Conservation (phyloP, 1,139 yeast species). For the Kurtzmaniella quercitrusa region DNA sequence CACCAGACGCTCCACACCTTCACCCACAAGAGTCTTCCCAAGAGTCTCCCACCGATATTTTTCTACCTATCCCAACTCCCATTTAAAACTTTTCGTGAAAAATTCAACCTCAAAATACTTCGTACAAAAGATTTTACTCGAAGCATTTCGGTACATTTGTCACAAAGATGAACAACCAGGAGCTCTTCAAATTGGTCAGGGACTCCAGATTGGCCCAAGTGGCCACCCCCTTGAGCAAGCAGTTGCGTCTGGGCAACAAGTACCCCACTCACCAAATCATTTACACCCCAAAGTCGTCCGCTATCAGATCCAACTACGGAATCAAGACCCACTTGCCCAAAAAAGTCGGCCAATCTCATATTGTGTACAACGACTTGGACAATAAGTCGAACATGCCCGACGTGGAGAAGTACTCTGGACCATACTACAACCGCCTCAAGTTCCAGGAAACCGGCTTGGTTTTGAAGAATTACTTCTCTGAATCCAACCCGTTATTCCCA, state of each 20-base stretch:
- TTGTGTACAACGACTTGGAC: slow-evolving; percentile 43
- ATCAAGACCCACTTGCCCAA: slow-evolving; percentile 42
- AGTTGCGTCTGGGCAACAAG: slow-evolving; percentile 26
- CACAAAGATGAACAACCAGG: slow-evolving; percentile 25
- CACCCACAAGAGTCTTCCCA: too few relatives aligned
- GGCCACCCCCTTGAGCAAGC: slow-evolving; percentile 37
- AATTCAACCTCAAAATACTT: not conserved
- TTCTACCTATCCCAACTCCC: too few relatives aligned
- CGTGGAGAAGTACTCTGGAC: slow-evolving; percentile 42
- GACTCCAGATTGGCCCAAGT: slow-evolving; percentile 46
- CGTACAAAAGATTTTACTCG: not conserved
- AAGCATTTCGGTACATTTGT: not conserved
- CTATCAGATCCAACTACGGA: slow-evolving; percentile 41
- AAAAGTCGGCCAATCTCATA: slow-evolving; percentile 39
- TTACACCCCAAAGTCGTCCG: slow-evolving; percentile 40
- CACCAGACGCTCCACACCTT: too few relatives aligned
- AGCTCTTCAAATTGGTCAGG: slow-evolving; percentile 35
- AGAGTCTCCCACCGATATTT: too few relatives aligned
- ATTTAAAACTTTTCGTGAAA: not conserved
- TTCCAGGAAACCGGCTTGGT: slow-evolving; percentile 42
- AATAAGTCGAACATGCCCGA: slow-evolving; percentile 44
- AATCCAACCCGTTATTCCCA: slow-evolving; percentile 32
- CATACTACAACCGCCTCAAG: slow-evolving; percentile 34
- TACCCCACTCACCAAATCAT: slow-evolving; percentile 45
- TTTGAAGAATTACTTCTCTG: slow-evolving; percentile 27